Conservation (phyloP, 768 basidiomycete genomes). For the Tulasnella sp. region DNA sequence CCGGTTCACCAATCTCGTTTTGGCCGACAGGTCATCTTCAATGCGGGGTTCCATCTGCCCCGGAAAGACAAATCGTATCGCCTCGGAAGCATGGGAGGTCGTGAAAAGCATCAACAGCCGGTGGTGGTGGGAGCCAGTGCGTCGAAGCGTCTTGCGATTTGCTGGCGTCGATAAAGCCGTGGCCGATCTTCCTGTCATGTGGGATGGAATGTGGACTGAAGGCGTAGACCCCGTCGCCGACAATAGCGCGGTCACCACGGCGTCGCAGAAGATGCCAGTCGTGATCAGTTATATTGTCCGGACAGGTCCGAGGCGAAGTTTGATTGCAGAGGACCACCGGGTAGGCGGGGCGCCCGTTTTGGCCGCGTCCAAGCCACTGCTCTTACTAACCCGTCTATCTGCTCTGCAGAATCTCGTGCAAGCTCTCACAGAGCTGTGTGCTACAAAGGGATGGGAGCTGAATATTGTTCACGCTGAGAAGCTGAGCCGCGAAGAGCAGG, state of each 20-base stretch:
- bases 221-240: not conserved
- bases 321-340: slow-evolving; percentile 27
- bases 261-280: slow-evolving; percentile 24
- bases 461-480: slow-evolving; percentile 33
- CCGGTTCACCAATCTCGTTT: slow-evolving; percentile 60
- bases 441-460: slow-evolving; percentile 30
- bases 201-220: not conserved
- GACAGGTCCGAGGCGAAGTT: slow-evolving; percentile 36
- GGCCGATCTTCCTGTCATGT: slow-evolving; percentile 16
- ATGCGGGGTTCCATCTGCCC: slow-evolving; percentile 21
- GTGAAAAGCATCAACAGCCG: not conserved
- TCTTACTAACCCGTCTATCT: slow-evolving; percentile 17
- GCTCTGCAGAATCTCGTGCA: slow-evolving; percentile 21
- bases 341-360: no score
- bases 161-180: not conserved
- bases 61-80: slow-evolving; percentile 3
- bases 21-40: slow-evolving; percentile 67
- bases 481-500: slow-evolving; percentile 29
- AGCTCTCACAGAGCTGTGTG: slow-evolving; percentile 25
- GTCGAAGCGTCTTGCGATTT: not conserved
- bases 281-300: slow-evolving; percentile 32
- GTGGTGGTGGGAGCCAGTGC: slow-evolving; percentile 14
- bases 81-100: slow-evolving; percentile 9
- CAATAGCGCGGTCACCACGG: slow-evolving; percentile 8
- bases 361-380: no score